These are phyloP conservation scores for Lentinula detonsa DNA, from an alignment of 768 basidiomycete species.

Conservation along the genomic window DNA sequence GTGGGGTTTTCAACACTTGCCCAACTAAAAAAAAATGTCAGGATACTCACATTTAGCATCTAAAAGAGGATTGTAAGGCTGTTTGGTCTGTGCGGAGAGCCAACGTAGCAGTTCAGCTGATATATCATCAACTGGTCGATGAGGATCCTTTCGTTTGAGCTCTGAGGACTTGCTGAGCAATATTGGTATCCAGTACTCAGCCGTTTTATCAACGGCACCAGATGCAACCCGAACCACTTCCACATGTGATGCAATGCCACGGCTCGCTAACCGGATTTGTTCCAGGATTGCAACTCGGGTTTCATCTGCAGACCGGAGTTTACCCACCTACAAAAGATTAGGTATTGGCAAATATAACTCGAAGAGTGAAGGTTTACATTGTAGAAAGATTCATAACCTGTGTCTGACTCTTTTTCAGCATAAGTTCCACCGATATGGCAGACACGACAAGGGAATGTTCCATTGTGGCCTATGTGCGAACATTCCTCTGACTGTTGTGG, in stretches of 20 bases:
- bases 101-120: slow-evolving; percentile 20
- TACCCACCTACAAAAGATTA: slow-evolving; percentile 21
- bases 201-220: too few relatives aligned
- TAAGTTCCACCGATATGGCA: slow-evolving; percentile 23
- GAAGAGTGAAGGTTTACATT: not conserved
- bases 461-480: slow-evolving; percentile 32
- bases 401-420: too few relatives aligned
- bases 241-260: too few relatives aligned
- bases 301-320: slow-evolving; percentile 16
- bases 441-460: slow-evolving; percentile 34
- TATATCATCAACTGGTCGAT: slow-evolving; percentile 11
- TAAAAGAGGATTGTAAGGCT: slow-evolving; percentile 25
- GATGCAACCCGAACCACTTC: too few relatives aligned
- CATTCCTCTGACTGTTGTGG: slow-evolving; percentile 31
- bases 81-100: slow-evolving; percentile 15
- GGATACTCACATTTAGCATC: slow-evolving; percentile 15
- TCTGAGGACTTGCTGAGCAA: too few relatives aligned
- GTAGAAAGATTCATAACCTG: too few relatives aligned
- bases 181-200: slow-evolving; percentile 9
- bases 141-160: slow-evolving; percentile 4
- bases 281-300: slow-evolving; percentile 17
- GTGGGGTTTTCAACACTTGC: too few relatives aligned
- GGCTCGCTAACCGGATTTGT: slow-evolving; percentile 12
- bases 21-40: too few relatives aligned
- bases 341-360: too few relatives aligned